Evolutionary conservation across 257 asterid species (phyloP).

Genomic region (Ophiorrhiza pumila): DNA sequence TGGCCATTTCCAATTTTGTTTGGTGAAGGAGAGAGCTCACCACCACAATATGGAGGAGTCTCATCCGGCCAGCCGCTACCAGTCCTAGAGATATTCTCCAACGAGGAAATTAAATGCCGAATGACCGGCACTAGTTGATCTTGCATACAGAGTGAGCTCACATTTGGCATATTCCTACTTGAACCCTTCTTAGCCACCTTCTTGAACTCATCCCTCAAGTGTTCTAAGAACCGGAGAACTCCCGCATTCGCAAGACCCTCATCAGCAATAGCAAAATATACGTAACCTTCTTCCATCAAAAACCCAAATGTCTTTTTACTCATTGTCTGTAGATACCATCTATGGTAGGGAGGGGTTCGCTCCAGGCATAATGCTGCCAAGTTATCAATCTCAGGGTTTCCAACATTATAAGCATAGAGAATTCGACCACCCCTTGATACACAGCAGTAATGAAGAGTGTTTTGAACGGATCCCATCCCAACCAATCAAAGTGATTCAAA

Average conservation of each 20-base stretch:
- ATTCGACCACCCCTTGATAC: constrained; percentile 52
- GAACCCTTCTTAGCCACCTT: constrained; percentile 34
- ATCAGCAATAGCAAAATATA: constrained; percentile 59
- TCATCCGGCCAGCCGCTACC: constrained; percentile 25
- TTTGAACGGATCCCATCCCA: constrained; percentile 34
- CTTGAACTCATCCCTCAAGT: constrained; percentile 53
- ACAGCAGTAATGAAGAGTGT: constrained; percentile 54
- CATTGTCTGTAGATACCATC: constrained; percentile 65
- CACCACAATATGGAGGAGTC: constrained; percentile 12
- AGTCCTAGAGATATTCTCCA: constrained; percentile 31
- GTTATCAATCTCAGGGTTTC: constrained; percentile 47
- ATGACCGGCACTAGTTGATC: constrained; percentile 51
- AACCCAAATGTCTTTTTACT: constrained; percentile 49
- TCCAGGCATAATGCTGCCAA: constrained; percentile 66
- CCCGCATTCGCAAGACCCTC: constrained; percentile 36
- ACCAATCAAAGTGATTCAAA: constrained; percentile 2
- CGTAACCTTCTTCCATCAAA: constrained; percentile 45
- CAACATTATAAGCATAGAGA: constrained; percentile 43
- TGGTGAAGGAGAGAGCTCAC: constrained; percentile 32
- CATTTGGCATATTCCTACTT: constrained; percentile 31
- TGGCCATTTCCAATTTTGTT: constrained; percentile 23
- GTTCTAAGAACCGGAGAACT: constrained; percentile 43
- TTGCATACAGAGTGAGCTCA: constrained; percentile 39
- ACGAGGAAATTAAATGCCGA: constrained; percentile 32
- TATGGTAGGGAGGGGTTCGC: constrained; percentile 61